Conservation (phyloP, 78 protist species). For the Protostelium mycophagum region DNA sequence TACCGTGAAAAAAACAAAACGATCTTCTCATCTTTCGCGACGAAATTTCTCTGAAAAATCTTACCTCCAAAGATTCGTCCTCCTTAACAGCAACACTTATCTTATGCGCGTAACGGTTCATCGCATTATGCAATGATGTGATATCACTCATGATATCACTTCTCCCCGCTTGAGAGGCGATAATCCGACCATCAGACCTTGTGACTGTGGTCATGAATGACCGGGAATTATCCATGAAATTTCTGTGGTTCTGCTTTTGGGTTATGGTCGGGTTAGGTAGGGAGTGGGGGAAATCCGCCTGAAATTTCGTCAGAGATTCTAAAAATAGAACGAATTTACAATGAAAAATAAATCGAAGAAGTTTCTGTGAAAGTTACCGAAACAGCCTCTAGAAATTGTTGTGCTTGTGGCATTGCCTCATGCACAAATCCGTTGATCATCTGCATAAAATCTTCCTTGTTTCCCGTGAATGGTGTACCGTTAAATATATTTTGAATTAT, state of each 20-base stretch:
- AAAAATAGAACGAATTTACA: neutral
- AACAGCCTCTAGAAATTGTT: neutral
- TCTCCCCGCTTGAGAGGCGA: neutral
- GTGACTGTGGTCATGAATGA: neutral
- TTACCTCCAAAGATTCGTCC: neutral
- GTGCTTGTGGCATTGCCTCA: neutral
- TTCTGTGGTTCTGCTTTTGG: neutral
- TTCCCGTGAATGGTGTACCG: neutral
- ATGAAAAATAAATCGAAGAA: neutral
- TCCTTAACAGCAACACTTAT: neutral
- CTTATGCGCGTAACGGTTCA: neutral
- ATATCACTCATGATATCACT: neutral
- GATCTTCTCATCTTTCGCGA: no score
- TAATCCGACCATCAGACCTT: neutral
- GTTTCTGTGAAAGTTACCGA: neutral
- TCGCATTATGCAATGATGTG: neutral
- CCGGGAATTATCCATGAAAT: neutral
- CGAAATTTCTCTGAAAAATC: no score
- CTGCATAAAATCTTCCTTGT: neutral
- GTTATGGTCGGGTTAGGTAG: neutral
- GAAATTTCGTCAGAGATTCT: neutral
- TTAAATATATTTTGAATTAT: neutral
- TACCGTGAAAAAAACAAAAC: neutral
- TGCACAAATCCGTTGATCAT: neutral
- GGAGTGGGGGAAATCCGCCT: neutral